phyloP scores from a whole-genome alignment of 495 filamentous ascomycete genomes.

The Penicillium coprophilum region DNA sequence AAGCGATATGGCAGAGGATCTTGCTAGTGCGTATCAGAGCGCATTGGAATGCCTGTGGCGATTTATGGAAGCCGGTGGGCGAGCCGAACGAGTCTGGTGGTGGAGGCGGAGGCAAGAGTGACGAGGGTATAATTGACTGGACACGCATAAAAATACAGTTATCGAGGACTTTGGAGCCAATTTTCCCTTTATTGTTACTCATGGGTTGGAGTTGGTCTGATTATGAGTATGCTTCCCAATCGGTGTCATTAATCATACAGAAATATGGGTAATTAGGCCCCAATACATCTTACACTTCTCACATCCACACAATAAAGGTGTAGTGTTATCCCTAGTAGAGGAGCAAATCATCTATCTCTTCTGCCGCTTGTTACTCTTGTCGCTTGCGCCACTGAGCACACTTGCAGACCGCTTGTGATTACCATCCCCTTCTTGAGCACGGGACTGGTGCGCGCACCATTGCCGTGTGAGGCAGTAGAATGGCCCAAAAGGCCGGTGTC shows the following conservation, averaged over 20 bases:
- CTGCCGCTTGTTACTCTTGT: constrained; percentile 69
- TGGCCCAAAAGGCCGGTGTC: constrained; percentile 16
- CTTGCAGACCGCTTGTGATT: constrained; percentile 72
- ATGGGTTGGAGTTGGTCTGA: constrained; percentile 6
- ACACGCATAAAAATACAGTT: constrained; percentile 2
- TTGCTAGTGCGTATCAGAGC: constrained; percentile 29
- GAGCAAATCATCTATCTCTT: constrained; percentile 54
- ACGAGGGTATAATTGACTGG: not conserved
- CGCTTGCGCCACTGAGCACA: constrained; percentile 65
- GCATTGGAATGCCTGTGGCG: constrained; percentile 31
- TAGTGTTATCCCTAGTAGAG: constrained; percentile 5
- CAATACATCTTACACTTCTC: constrained; percentile 18
- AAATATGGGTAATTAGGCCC: constrained; percentile 25
- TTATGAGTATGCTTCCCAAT: constrained; percentile 19
- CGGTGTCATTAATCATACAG: constrained; percentile 43
- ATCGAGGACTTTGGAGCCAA: not conserved
- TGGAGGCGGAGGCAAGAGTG: constrained; percentile 3
- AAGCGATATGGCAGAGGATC: constrained; percentile 19
- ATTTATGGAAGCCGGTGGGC: constrained; percentile 33
- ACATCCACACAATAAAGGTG: not conserved
- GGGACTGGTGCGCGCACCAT: not conserved
- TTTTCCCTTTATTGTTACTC: constrained; percentile 18
- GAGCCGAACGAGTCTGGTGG: constrained; percentile 23
- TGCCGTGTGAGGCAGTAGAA: constrained; percentile 2
- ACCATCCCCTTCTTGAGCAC: constrained; percentile 23